phyloP scores from a whole-genome alignment of 139 green algal species.

The Yamagishiella unicocca region DNA sequence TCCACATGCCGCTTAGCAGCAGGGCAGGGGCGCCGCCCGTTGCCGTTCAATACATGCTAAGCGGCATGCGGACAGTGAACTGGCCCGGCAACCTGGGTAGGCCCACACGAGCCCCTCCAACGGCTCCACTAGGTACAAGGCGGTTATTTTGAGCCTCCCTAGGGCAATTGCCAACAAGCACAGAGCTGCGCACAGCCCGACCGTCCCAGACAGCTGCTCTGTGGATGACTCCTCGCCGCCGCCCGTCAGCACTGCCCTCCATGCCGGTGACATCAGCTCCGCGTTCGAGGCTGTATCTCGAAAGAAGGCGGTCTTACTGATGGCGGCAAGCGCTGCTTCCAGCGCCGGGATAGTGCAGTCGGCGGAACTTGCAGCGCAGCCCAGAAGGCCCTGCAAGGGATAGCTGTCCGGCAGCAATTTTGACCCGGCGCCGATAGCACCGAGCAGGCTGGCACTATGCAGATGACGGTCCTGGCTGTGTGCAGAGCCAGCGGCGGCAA shows the following conservation, averaged over 20 bases:
- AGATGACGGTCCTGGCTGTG: not conserved
- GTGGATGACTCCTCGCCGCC: not conserved
- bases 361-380: not conserved
- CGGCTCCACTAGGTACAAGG: not conserved
- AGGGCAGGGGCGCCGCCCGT: not conserved
- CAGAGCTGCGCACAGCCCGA: not conserved
- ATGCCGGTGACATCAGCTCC: not conserved
- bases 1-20: not conserved
- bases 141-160: not conserved
- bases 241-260: constrained; percentile 3
- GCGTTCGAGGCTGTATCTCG: not conserved
- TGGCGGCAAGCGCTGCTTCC: not conserved
- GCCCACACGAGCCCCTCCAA: not conserved
- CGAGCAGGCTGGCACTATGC: not conserved
- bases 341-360: not conserved
- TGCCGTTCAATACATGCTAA: not conserved
- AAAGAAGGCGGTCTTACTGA: not conserved
- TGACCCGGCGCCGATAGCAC: not conserved
- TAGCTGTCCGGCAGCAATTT: not conserved
- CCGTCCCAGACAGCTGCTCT: not conserved
- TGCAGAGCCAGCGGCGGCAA: not conserved
- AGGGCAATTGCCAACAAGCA: not conserved
- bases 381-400: not conserved
- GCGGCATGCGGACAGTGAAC: not conserved
- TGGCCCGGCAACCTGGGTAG: not conserved